These are phyloP conservation scores for Spathaspora arborariae DNA, from an alignment of 805 yeast species.

Conservation along the genomic window DNA sequence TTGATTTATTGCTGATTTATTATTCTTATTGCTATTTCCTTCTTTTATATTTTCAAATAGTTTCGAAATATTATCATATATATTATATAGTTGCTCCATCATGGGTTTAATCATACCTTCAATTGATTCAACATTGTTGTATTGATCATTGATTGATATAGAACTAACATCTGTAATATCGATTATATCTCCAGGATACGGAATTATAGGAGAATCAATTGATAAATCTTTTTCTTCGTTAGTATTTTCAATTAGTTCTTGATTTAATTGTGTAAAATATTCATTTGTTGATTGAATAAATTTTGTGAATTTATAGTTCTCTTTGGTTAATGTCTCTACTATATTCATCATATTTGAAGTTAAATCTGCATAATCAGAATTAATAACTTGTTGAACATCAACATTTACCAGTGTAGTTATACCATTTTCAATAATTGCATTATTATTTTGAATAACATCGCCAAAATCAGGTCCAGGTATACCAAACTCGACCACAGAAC, in stretches of 20 bases:
- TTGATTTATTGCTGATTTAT: slow-evolving; percentile 13
- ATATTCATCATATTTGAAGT: slow-evolving; percentile 19
- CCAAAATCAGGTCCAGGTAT: slow-evolving; percentile 11
- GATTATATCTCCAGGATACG: slow-evolving; percentile 31
- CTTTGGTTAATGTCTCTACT: slow-evolving; percentile 32
- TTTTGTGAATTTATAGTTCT: slow-evolving; percentile 32
- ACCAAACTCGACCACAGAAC: slow-evolving; percentile 26
- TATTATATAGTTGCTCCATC: slow-evolving; percentile 28
- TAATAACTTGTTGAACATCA: not conserved
- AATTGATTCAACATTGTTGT: slow-evolving; percentile 34
- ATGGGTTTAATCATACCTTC: slow-evolving; percentile 33
- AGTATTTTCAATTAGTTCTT: too few relatives aligned
- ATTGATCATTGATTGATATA: slow-evolving; percentile 13
- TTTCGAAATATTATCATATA: slow-evolving; percentile 29
- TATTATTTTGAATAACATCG: slow-evolving; percentile 23
- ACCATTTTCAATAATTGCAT: slow-evolving; percentile 26
- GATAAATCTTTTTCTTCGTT: slow-evolving; percentile 6
- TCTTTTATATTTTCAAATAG: slow-evolving; percentile 7
- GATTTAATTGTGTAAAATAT: slow-evolving; percentile 23
- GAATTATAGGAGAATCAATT: slow-evolving; percentile 8
- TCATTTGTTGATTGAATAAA: slow-evolving; percentile 25
- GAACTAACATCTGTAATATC: slow-evolving; percentile 12
- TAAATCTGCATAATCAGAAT: slow-evolving; percentile 6
- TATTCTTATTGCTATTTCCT: slow-evolving; percentile 7
- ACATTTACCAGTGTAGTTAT: slow-evolving; percentile 4